Conservation (phyloP, 352 stramenopile genomes). For the Saprolegnia diclina region DNA sequence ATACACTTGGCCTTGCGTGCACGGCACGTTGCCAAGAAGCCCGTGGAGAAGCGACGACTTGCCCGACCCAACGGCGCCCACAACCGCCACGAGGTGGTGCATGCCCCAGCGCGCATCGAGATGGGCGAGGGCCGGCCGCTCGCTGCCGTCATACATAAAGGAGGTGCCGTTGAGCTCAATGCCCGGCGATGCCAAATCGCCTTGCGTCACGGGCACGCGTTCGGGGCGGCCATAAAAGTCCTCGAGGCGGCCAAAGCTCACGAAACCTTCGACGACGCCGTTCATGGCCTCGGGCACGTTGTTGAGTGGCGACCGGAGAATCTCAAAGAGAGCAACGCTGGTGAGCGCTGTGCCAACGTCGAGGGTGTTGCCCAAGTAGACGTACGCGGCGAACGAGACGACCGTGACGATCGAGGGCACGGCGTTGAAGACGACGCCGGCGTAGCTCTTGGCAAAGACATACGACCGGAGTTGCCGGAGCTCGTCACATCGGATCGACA, state of each 20-base stretch:
- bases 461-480: conserved; percentile 69
- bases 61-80: conserved; percentile 39
- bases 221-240: conserved; percentile 40
- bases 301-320: conserved; percentile 93
- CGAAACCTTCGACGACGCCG: conserved; percentile 45
- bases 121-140: not conserved
- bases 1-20: conserved; percentile 14
- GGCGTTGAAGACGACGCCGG: conserved; percentile 64
- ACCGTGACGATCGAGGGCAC: conserved; percentile 82
- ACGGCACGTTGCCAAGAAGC: conserved; percentile 39
- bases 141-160: conserved; percentile 71
- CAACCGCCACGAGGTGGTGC: not conserved
- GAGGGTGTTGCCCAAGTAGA: conserved; percentile 47
- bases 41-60: conserved; percentile 67
- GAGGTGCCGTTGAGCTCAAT: conserved; percentile 41
- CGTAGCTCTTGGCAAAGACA: conserved; percentile 43
- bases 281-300: conserved; percentile 81
- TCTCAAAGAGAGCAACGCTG: conserved; percentile 93
- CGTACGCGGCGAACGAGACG: conserved; percentile 57
- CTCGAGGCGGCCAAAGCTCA: conserved; percentile 52
- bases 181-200: conserved; percentile 55
- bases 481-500: conserved; percentile 58
- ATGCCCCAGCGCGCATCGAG: not conserved
- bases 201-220: conserved; percentile 42
- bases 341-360: conserved; percentile 92